Evolutionary conservation across 78 protist species (phyloP).

Genomic region (Mastigamoeba balamuthi): DNA sequence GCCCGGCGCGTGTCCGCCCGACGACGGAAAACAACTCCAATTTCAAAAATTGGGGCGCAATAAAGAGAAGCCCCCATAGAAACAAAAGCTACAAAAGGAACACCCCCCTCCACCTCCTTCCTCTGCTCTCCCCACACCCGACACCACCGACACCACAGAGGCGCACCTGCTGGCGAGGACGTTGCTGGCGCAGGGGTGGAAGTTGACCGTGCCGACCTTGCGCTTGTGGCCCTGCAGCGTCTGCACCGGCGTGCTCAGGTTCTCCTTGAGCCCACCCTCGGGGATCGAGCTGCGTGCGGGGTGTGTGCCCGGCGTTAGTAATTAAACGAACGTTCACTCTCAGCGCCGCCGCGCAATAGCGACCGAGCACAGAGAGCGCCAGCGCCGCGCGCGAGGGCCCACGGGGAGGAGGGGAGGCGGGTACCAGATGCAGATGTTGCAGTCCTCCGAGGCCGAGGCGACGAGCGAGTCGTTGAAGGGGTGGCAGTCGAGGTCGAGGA

Average conservation of each 20-base stretch:
- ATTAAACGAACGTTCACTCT: too few relatives aligned
- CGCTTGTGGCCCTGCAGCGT: constrained; percentile 81
- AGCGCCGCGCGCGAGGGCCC: too few relatives aligned
- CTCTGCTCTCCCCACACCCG: too few relatives aligned
- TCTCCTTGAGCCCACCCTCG: constrained; percentile 61
- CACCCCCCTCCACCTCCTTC: too few relatives aligned
- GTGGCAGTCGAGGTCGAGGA: constrained; percentile 83
- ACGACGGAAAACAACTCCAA: too few relatives aligned
- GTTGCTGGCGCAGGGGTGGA: constrained; percentile 87
- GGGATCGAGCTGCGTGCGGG: constrained; percentile 63
- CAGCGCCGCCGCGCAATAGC: too few relatives aligned
- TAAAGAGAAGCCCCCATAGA: background rate
- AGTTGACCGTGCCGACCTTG: constrained; percentile 63
- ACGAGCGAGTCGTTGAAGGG: constrained; percentile 90
- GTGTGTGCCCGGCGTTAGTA: too few relatives aligned
- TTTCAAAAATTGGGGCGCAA: too few relatives aligned
- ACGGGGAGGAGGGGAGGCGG: too few relatives aligned
- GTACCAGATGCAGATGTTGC: constrained; percentile 78
- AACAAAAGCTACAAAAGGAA: background rate
- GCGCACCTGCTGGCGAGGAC: constrained; percentile 71
- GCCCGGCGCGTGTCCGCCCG: too few relatives aligned
- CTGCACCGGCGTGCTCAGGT: constrained; percentile 38
- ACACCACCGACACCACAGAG: too few relatives aligned
- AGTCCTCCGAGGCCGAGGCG: constrained; percentile 90
- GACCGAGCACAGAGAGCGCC: too few relatives aligned